Base-by-base conservation (phyloP, 1,284 basidiomycete species). In the Rugosomyces carneus region DNA sequence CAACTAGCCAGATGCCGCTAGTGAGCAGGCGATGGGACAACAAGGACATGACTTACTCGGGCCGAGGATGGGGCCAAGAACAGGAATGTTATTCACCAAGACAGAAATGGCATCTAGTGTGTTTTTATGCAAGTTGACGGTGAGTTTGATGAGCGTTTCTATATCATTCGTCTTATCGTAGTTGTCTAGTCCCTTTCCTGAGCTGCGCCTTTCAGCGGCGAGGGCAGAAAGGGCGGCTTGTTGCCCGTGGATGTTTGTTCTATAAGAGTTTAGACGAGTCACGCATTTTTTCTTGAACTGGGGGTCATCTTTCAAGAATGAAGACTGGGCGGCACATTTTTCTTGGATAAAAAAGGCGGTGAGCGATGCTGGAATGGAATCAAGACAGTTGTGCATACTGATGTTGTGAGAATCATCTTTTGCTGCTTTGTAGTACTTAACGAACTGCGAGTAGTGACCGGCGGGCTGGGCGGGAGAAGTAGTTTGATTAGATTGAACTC, bases 171-270 rank as follows among this genome's bases (percentile, higher is more conserved):
- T 58, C 2, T 48, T 45, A 57, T 83, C 70, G 56, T 76, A 80
- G 62, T 76, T 69, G n/a, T 64, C 72, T 27, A 78, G 65, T 11
- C 80, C 78, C 47, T 75, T 75, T 53, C 73, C 68, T 35, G 49
- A 35, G 24, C 27, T 38, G 34, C 42, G 44, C 29, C 44, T 51
- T 18, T 48, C 47, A 13, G 45, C 34, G 7, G 15, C 24, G 31
- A 50, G 36, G 7, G 54, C 7, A 47, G 60, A 27, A 77, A 62
- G 37, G 62, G 53, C 38, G 44, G 44, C 55, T 47, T 69, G 62
- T 50, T 76, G 68, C 10, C 58, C 64, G 2, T 55, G 53, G 37
- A 76, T 55, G 53, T 69, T 70, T 24, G 50, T 52, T 35, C 68
- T 60, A 56, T 73, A 80, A 7, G 54, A 60, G 7, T 60, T 60